Conservation (phyloP, 2,329 filamentous ascomycete species). For the Byssothecium circinans region DNA sequence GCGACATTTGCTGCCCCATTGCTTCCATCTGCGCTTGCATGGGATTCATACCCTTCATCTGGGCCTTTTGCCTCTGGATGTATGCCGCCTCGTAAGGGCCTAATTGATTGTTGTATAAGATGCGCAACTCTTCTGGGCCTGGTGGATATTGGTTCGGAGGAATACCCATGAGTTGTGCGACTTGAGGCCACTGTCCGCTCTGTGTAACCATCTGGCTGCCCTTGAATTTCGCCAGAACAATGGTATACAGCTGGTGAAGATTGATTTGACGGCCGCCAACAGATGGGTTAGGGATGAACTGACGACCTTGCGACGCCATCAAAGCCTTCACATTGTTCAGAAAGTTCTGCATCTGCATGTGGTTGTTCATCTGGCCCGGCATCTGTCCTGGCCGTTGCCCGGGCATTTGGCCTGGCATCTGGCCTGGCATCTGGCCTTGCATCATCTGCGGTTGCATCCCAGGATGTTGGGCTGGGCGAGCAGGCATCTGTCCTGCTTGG, state of each 20-base stretch:
- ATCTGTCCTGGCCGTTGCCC: conserved; percentile 7
- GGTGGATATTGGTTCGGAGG: conserved; percentile 54
- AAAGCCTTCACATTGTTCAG: conserved; percentile 76
- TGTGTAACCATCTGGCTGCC: conserved; percentile 75
- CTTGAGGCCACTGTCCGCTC: conserved; percentile 70
- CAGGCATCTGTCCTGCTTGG: conserved; percentile 44
- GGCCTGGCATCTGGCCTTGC: conserved; percentile 12
- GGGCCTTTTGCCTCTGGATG: conserved; percentile 45
- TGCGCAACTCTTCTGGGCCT: conserved; percentile 69
- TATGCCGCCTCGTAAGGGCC: conserved; percentile 74
- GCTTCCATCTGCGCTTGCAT: conserved; percentile 32
- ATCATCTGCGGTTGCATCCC: conserved; percentile 33
- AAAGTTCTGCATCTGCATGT: conserved; percentile 35
- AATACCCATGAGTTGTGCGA: conserved; percentile 60
- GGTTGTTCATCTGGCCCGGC: conserved; percentile 4
- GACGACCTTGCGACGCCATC: conserved; percentile 72
- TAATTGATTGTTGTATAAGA: conserved; percentile 75
- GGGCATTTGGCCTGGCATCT: no score
- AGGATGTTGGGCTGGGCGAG: conserved; percentile 32
- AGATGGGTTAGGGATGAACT: conserved; percentile 72
- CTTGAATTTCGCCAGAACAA: conserved; percentile 70
- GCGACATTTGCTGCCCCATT: conserved; percentile 39
- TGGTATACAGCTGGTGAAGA: conserved; percentile 74
- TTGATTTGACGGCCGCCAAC: conserved; percentile 74
- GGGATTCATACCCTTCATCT: conserved; percentile 41